A percentile compares a stretch with the other conserved stretches of the same genome.
phyloP scores from a whole-genome alignment of 2,329 filamentous ascomycete species.

The Colletotrichum cuscutae region DNA sequence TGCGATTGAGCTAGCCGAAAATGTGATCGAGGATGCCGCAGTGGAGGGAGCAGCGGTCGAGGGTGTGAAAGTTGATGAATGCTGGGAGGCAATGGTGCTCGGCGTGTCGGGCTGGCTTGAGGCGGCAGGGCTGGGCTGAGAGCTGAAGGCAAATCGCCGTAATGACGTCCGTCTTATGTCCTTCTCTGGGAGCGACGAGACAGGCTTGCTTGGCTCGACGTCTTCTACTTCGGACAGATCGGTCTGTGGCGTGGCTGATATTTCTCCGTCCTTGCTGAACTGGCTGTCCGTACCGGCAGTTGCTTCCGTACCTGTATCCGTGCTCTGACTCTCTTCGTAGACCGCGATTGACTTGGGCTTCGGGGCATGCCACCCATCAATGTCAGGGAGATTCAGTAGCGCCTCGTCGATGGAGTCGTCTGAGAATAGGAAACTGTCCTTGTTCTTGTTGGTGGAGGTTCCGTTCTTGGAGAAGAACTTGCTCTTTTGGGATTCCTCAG shows the following conservation, averaged over 20 bases:
- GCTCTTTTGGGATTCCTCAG: constrained; percentile 56
- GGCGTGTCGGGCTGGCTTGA: constrained; percentile 41
- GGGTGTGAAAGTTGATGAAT: constrained; percentile 42
- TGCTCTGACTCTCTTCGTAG: constrained; percentile 51
- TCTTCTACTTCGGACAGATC: constrained; percentile 24
- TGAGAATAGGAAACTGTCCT: constrained; percentile 60
- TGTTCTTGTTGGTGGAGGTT: constrained; percentile 42
- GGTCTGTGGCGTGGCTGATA: constrained; percentile 17
- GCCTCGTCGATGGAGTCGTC: constrained; percentile 69
- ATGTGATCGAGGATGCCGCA: constrained; percentile 53
- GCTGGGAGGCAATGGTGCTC: constrained; percentile 45
- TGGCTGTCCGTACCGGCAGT: constrained; percentile 29
- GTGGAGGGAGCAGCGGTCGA: constrained; percentile 49
- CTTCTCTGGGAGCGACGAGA: background rate
- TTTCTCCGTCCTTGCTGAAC: constrained; percentile 30
- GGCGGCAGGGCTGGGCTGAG: constrained; percentile 15
- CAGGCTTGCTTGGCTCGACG: background rate
- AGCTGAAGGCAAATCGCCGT: constrained; percentile 41
- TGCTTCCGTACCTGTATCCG: constrained; percentile 37
- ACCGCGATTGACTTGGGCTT: constrained; percentile 54
- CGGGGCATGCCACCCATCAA: constrained; percentile 57
- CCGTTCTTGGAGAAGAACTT: constrained; percentile 60
- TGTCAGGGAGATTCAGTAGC: constrained; percentile 60
- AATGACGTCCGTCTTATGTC: constrained; percentile 32
- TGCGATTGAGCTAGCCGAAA: constrained; percentile 44